Conservation (phyloP, 2,329 filamentous ascomycete genomes). For the Sphaceloma murrayae region DNA sequence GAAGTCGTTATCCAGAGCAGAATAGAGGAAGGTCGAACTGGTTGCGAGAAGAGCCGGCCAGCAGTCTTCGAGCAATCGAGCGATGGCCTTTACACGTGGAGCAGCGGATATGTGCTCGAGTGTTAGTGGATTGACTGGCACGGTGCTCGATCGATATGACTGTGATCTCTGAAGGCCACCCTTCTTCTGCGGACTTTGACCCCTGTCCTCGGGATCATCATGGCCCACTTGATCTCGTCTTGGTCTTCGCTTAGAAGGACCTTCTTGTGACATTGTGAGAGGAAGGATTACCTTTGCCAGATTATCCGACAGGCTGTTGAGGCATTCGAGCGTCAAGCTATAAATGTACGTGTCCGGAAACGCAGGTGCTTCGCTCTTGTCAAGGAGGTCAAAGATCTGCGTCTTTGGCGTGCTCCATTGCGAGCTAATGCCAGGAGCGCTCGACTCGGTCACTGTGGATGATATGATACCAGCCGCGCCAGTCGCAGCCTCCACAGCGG, state of each 20-base stretch:
- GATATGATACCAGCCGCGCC: slow-evolving; percentile 82
- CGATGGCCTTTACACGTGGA: slow-evolving; percentile 63
- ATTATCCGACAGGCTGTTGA: slow-evolving; percentile 83
- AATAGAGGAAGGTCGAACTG: slow-evolving; percentile 90
- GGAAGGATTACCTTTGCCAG: slow-evolving; percentile 89
- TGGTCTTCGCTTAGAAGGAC: slow-evolving; percentile 35
- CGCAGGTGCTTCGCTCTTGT: slow-evolving; percentile 74
- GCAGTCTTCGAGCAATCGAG: slow-evolving; percentile 76
- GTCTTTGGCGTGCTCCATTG: slow-evolving; percentile 86
- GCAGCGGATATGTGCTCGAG: slow-evolving; percentile 64
- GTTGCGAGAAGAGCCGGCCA: slow-evolving; percentile 94
- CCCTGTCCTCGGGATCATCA: slow-evolving; percentile 38
- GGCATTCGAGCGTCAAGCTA: slow-evolving; percentile 75
- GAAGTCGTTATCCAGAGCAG: slow-evolving; percentile 82
- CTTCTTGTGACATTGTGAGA: slow-evolving; percentile 71
- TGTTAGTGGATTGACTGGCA: slow-evolving; percentile 74
- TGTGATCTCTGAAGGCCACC: slow-evolving; percentile 43
- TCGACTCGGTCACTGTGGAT: slow-evolving; percentile 56
- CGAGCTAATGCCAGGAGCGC: slow-evolving; percentile 66
- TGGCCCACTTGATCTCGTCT: slow-evolving; percentile 26
- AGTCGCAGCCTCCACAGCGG: slow-evolving; percentile 71
- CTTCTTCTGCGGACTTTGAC: slow-evolving; percentile 24
- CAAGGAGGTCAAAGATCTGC: slow-evolving; percentile 85
- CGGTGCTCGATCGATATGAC: slow-evolving; percentile 63
- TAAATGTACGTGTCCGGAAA: slow-evolving; percentile 93